These are phyloP conservation scores for Geotrichum reessii DNA, from an alignment of 1,139 yeast genomes.

Conservation along the genomic window DNA sequence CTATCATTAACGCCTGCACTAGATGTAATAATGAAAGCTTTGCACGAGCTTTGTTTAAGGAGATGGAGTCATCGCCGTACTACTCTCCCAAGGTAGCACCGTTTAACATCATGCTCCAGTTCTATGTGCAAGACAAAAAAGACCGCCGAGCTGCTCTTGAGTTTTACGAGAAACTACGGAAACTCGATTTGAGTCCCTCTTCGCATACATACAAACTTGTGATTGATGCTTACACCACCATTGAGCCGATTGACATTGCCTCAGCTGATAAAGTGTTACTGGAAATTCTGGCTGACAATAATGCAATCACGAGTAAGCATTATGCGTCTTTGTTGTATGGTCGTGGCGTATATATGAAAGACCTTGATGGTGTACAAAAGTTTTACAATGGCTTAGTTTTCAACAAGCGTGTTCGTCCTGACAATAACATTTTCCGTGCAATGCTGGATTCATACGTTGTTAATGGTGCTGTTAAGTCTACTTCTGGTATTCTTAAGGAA, in stretches of 20 bases:
- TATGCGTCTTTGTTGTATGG: slow-evolving; percentile 39
- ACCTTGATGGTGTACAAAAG: slow-evolving; percentile 34
- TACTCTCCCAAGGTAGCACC: slow-evolving; percentile 38
- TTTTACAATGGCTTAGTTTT: slow-evolving; percentile 33
- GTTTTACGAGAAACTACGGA: slow-evolving; percentile 31
- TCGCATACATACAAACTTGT: slow-evolving; percentile 39
- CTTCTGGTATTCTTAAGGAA: slow-evolving; percentile 33
- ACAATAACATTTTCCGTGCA: slow-evolving; percentile 38
- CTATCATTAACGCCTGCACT: slow-evolving; percentile 40
- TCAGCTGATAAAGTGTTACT: slow-evolving; percentile 38
- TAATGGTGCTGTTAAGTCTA: slow-evolving; percentile 31
- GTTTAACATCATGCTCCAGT: slow-evolving; percentile 39
- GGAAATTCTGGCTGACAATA: slow-evolving; percentile 30
- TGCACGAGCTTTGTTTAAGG: slow-evolving; percentile 35
- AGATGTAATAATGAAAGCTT: slow-evolving; percentile 35
- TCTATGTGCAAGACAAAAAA: slow-evolving; percentile 34
- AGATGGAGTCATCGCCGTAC: slow-evolving; percentile 34
- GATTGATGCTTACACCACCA: slow-evolving; percentile 37
- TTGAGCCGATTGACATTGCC: slow-evolving; percentile 34
- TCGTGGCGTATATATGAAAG: slow-evolving; percentile 37
- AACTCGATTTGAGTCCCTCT: slow-evolving; percentile 33
- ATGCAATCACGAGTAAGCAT: slow-evolving; percentile 34
- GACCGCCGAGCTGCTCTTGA: slow-evolving; percentile 36
- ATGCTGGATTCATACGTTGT: slow-evolving; percentile 38
- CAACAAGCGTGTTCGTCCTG: slow-evolving; percentile 34